A percentile compares a stretch with the other conserved stretches of the same genome.
These are phyloP conservation scores for Colletotrichum sp. DNA, from an alignment of 2,329 filamentous ascomycete species.

Conservation along the genomic window DNA sequence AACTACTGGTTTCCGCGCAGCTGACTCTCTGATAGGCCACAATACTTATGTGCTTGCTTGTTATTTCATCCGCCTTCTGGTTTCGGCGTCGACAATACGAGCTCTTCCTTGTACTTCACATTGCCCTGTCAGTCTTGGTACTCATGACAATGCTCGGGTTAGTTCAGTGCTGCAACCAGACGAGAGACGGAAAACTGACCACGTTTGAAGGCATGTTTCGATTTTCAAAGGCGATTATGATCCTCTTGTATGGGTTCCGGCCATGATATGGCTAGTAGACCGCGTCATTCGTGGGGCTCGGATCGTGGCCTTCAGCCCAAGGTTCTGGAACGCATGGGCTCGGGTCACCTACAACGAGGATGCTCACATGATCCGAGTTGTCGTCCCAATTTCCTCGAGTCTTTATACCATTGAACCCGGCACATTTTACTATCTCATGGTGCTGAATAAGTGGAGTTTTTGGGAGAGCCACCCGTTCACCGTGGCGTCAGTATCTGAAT, in stretches of 20 bases:
- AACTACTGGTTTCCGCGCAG: background rate
- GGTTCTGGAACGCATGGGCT: conserved; percentile 39
- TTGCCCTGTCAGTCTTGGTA: conserved; percentile 53
- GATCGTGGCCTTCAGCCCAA: conserved; percentile 42
- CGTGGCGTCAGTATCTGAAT: conserved; percentile 34
- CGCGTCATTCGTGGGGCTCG: conserved; percentile 49
- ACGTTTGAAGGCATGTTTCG: conserved; percentile 44
- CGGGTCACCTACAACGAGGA: conserved; percentile 37
- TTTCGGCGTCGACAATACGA: conserved; percentile 60
- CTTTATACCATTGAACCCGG: conserved; percentile 41
- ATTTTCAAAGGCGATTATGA: conserved; percentile 57
- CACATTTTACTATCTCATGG: conserved; percentile 51
- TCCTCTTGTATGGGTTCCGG: conserved; percentile 53
- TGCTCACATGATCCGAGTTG: conserved; percentile 47
- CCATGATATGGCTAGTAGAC: conserved; percentile 55
- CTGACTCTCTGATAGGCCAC: conserved; percentile 37
- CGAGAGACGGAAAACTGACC: background rate
- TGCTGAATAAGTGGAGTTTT: conserved; percentile 41
- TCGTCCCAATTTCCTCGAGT: conserved; percentile 37
- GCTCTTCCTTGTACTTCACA: conserved; percentile 53
- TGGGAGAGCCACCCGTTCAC: conserved; percentile 60
- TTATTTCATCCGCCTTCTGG: conserved; percentile 54
- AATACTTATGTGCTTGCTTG: conserved; percentile 47
- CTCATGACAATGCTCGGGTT: conserved; percentile 54
- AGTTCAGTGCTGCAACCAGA: background rate